Percentiles rank a stretch among this genome's conserved stretches.
Evolutionary conservation across 352 stramenopile genomes (phyloP).

Genomic region (Pythium aphanidermatum): DNA sequence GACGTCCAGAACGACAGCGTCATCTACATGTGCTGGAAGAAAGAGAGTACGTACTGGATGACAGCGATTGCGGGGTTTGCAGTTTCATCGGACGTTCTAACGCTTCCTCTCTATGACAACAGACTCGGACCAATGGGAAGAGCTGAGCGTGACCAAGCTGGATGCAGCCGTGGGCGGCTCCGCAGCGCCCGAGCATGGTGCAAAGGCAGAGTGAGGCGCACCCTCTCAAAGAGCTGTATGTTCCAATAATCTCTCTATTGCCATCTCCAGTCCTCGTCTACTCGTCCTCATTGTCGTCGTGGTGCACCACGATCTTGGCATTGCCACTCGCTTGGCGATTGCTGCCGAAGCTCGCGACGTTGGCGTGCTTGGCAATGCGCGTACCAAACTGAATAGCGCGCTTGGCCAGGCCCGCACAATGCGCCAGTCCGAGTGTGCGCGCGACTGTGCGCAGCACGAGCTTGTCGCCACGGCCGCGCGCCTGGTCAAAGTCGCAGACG

Average conservation of each 20-base stretch:
- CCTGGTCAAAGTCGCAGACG: conserved; percentile 76
- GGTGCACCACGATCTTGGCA: conserved; percentile 11
- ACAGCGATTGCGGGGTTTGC: neutral
- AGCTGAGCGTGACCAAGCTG: conserved; percentile 64
- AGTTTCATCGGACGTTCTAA: conserved; percentile 1
- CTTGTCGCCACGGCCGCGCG: conserved; percentile 89
- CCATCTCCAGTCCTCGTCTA: neutral
- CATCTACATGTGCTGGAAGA: conserved; percentile 86
- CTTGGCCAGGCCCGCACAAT: conserved; percentile 80
- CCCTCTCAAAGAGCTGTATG: neutral
- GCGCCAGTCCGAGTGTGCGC: conserved; percentile 50
- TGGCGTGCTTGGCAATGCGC: conserved; percentile 71
- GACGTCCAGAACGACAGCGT: conserved; percentile 79
- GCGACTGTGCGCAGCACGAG: conserved; percentile 83
- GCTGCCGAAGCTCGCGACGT: no score
- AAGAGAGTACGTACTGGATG: conserved; percentile 54
- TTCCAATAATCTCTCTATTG: neutral
- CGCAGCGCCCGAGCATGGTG: neutral
- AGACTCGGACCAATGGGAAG: conserved; percentile 80
- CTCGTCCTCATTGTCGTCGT: conserved; percentile 4
- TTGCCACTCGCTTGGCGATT: conserved; percentile 77
- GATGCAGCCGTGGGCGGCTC: conserved; percentile 29
- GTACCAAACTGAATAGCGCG: conserved; percentile 94
- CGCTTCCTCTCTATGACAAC: neutral
- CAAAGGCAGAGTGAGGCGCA: conserved; percentile 19